Base-by-base conservation (phyloP, 176 grass and related monocot genomes). In the Ananas comosus region DNA sequence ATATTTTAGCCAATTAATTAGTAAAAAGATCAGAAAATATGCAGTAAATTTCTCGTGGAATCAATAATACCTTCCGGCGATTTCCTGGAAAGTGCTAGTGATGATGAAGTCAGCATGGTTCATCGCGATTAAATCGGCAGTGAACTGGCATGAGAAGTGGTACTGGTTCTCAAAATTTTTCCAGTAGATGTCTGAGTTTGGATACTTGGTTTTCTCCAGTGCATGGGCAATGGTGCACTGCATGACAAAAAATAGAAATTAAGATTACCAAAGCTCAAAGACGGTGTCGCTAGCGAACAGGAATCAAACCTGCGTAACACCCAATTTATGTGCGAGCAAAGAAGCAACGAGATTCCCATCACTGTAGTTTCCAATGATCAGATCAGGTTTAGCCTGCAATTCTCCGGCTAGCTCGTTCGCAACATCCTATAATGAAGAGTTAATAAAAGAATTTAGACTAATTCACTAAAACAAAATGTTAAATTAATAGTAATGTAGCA, bases 101-200 rank as follows among this genome's bases (percentile, higher is more conserved):
- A 99, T 93, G 72, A 99, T 99, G 85, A 99, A 99, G 71, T 99
- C 94, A 1, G 94, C 94, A 50, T 99, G 94, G 72, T 99, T 99
- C 94, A 99, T 99, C 0, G 94, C 94, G 12, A 99, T 91, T 77
- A 99, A 79, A 74, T 99, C 94, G 23, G 94, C 91, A 0, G 94
- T 99, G 80, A 99, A 99, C 63, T 99, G 94, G 84, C 94, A 99
- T 13, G 94, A 99, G 85, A 99, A 99, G 70, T 99, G 94, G 72
- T 99, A 99, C 76, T 99, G 89, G 21, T 99, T 83, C 86, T 99
- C 94, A 51, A 99, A 89, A 66, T 99, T 93, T 87, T 93, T 99
- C 94, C 94, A 99, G 69, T 99, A 93, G n/a, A 99, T 83, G 63
- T 99, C 94, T 9, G 94, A 99, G 78, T 93, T 99, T 1, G 89